Percentiles rank a stretch among this genome's conserved stretches.
phyloP scores from a whole-genome alignment of 192 early-diverging fungal genomes.

The Entomortierella chlamydospora region DNA sequence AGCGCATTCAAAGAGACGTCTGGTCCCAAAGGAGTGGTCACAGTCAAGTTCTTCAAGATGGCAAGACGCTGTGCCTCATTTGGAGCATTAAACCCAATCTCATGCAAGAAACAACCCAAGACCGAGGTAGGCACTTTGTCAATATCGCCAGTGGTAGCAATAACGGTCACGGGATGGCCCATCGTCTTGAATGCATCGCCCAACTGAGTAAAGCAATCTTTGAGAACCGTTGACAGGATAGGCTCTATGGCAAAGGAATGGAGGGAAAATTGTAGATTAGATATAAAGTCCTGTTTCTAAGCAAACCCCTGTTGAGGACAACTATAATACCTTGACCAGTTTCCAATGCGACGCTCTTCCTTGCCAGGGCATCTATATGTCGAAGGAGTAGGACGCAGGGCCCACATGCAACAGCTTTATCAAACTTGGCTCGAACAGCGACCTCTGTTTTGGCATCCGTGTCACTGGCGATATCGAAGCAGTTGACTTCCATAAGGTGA shows the following conservation, averaged over 20 bases:
- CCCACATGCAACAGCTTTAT: slow-evolving; percentile 78
- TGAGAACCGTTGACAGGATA: slow-evolving; percentile 65
- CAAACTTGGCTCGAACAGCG: slow-evolving; percentile 77
- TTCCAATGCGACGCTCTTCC: slow-evolving; percentile 67
- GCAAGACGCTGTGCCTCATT: slow-evolving; percentile 72
- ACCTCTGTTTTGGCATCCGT: slow-evolving; percentile 84
- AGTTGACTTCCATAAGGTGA: slow-evolving; percentile 82
- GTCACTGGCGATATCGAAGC: slow-evolving; percentile 83
- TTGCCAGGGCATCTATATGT: slow-evolving; percentile 81
- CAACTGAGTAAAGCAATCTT: slow-evolving; percentile 67
- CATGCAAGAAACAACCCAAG: slow-evolving; percentile 82
- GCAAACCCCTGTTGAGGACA: too few species aligned
- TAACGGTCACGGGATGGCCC: slow-evolving; percentile 81
- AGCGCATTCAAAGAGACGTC: slow-evolving; percentile 81
- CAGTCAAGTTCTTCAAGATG: slow-evolving; percentile 73
- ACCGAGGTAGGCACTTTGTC: slow-evolving; percentile 85
- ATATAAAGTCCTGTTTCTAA: too few species aligned
- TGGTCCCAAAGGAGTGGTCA: slow-evolving; percentile 68
- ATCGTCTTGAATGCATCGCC: slow-evolving; percentile 57
- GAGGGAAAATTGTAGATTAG: background rate
- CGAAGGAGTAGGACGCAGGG: slow-evolving; percentile 89
- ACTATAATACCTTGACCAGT: slow-evolving; percentile 65
- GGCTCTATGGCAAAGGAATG: slow-evolving; percentile 48
- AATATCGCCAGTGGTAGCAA: slow-evolving; percentile 80
- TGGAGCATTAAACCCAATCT: slow-evolving; percentile 79